phyloP scores from a whole-genome alignment of 139 green algal genomes.

The Edaphochlamys debaryana region DNA sequence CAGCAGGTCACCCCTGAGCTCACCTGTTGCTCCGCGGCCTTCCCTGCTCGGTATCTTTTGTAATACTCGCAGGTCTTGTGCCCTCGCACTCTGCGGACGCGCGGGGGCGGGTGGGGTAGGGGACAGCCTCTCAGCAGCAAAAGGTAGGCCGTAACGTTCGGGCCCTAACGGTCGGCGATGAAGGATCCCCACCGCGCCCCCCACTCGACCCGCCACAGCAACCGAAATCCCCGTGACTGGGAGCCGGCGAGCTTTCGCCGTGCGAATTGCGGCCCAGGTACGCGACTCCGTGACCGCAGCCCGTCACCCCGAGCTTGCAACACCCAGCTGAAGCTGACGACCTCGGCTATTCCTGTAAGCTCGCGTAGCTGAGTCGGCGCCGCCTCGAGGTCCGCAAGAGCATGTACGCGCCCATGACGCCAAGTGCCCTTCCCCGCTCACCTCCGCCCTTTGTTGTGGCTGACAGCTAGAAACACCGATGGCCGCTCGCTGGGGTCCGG shows the following conservation, averaged over 20 bases:
- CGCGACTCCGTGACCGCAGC: too few species aligned
- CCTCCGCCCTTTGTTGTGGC: constrained; percentile 41
- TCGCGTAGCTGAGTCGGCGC: too few species aligned
- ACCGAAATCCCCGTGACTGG: too few species aligned
- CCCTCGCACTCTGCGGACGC: constrained; percentile 8
- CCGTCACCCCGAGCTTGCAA: too few species aligned
- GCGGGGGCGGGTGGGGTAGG: background rate
- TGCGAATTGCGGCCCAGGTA: too few species aligned
- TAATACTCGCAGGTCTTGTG: constrained; percentile 39
- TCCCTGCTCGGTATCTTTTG: constrained; percentile 30
- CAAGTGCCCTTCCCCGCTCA: background rate
- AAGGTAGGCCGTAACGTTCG: background rate
- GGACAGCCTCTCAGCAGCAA: too few species aligned
- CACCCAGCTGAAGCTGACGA: too few species aligned
- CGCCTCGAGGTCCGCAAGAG: background rate
- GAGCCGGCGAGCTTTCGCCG: too few species aligned
- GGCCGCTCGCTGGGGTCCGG: constrained; percentile 7
- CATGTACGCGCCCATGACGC: background rate
- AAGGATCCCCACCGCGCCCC: too few species aligned
- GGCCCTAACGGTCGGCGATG: background rate
- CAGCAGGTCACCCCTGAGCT: background rate
- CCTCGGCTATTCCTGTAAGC: too few species aligned
- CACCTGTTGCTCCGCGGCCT: constrained; percentile 38
- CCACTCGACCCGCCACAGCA: too few species aligned
- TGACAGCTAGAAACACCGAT: constrained; percentile 33